Conservation (phyloP, 805 yeast genomes). For the Naumovozyma castellii region DNA sequence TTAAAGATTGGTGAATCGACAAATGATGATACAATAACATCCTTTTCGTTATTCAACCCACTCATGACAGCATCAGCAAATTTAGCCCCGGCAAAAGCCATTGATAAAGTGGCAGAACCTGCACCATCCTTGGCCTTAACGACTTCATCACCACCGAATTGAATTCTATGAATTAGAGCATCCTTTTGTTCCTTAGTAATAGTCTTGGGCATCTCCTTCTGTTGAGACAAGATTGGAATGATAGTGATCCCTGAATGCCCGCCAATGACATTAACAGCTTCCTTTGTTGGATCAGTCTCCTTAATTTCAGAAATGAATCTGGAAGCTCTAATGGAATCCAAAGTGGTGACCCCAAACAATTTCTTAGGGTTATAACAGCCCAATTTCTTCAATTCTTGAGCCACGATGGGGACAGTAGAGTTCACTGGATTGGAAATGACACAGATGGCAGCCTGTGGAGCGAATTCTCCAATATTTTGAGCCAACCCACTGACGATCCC, state of each 20-base stretch:
- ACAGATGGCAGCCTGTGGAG: slow-evolving; percentile 75
- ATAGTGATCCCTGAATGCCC: slow-evolving; percentile 97
- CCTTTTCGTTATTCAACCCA: slow-evolving; percentile 56
- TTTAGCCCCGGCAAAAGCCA: slow-evolving; percentile 87
- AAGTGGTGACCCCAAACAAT: slow-evolving; percentile 92
- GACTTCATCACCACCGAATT: slow-evolving; percentile 94
- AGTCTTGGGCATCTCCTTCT: slow-evolving; percentile 57
- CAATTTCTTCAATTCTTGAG: slow-evolving; percentile 77
- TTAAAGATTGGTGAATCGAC: slow-evolving; percentile 77
- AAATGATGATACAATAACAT: slow-evolving; percentile 58
- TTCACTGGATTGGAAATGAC: slow-evolving; percentile 93
- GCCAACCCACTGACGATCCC: slow-evolving; percentile 91
- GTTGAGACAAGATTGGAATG: slow-evolving; percentile 84
- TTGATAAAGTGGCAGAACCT: slow-evolving; percentile 86
- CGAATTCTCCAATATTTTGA: slow-evolving; percentile 66
- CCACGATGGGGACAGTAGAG: slow-evolving; percentile 94
- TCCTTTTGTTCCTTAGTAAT: slow-evolving; percentile 49
- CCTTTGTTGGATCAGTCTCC: slow-evolving; percentile 60
- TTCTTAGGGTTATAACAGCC: slow-evolving; percentile 88
- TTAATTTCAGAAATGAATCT: slow-evolving; percentile 56
- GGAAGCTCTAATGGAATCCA: slow-evolving; percentile 83
- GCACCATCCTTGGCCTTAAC: slow-evolving; percentile 90
- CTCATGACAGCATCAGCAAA: slow-evolving; percentile 56
- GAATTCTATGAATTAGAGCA: slow-evolving; percentile 73
- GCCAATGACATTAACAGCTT: slow-evolving; percentile 82